phyloP scores from a whole-genome alignment of 768 basidiomycete species.

The Cubamyces sp. region DNA sequence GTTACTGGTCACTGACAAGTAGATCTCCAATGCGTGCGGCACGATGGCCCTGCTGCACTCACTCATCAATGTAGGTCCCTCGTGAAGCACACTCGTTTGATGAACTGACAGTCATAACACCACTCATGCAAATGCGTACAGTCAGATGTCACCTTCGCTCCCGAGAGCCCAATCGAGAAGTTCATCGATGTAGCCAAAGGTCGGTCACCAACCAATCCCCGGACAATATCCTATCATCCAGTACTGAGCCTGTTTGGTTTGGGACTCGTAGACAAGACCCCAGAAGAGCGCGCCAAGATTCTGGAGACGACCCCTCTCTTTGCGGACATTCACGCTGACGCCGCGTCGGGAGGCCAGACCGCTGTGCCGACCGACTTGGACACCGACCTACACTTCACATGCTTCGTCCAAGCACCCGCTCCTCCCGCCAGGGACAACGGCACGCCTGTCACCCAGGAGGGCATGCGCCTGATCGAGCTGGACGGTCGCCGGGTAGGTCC shows the following conservation, averaged over 20 bases:
- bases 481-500: slow-evolving; percentile 82
- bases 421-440: slow-evolving; percentile 39
- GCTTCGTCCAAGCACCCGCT: slow-evolving; percentile 75
- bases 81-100: not conserved
- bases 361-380: slow-evolving; percentile 63
- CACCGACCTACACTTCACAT: slow-evolving; percentile 85
- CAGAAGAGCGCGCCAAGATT: slow-evolving; percentile 71
- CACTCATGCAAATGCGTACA: slow-evolving; percentile 28
- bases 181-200: slow-evolving; percentile 72
- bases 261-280: slow-evolving; percentile 56
- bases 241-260: not conserved
- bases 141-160: slow-evolving; percentile 60
- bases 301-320: slow-evolving; percentile 81
- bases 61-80: slow-evolving; percentile 68
- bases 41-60: slow-evolving; percentile 41
- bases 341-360: slow-evolving; percentile 72
- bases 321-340: slow-evolving; percentile 72
- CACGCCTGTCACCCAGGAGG: slow-evolving; percentile 11
- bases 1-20: not conserved
- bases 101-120: no score
- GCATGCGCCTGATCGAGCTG: slow-evolving; percentile 71
- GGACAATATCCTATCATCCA: not conserved
- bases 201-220: slow-evolving; percentile 28
- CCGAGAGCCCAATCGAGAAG: slow-evolving; percentile 61
- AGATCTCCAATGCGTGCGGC: slow-evolving; percentile 40